phyloP scores from a whole-genome alignment of 2,329 filamentous ascomycete genomes.

The Coniochaeta sp. region DNA sequence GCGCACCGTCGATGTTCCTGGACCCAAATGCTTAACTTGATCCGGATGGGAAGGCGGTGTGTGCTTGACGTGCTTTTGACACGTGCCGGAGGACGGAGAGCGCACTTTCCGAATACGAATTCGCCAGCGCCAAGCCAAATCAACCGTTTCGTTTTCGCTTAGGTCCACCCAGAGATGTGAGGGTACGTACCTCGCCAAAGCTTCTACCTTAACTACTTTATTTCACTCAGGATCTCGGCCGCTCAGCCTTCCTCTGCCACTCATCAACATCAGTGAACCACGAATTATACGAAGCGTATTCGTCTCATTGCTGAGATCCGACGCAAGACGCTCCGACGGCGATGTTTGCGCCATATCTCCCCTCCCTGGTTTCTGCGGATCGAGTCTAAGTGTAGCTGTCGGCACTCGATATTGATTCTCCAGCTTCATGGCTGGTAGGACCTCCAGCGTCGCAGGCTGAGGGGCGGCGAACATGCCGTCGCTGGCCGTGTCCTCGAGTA shows the following conservation, averaged over 20 bases:
- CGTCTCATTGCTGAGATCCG: not conserved
- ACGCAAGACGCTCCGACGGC: not conserved
- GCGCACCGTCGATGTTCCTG: not conserved
- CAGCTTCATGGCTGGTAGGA: too few species aligned
- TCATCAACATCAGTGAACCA: too few species aligned
- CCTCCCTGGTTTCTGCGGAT: too few species aligned
- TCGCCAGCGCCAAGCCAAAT: not conserved
- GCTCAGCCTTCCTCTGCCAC: too few species aligned
- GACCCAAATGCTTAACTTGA: not conserved
- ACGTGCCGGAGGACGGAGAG: not conserved
- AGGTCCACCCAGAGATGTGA: too few species aligned
- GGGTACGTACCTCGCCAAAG: not conserved
- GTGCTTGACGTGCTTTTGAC: not conserved
- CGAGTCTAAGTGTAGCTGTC: too few species aligned
- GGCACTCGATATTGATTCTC: too few species aligned
- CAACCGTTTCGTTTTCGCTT: not conserved
- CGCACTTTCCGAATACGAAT: not conserved
- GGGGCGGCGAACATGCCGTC: too few species aligned
- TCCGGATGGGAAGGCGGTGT: not conserved
- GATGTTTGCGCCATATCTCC: not conserved
- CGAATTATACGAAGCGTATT: not conserved
- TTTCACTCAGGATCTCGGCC: too few species aligned
- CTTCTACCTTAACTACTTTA: too few species aligned
- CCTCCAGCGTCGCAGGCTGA: too few species aligned
- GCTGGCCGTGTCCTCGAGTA: too few species aligned